Base-by-base conservation (phyloP, 306 rosid species). In the Acacia acuminata region DNA sequence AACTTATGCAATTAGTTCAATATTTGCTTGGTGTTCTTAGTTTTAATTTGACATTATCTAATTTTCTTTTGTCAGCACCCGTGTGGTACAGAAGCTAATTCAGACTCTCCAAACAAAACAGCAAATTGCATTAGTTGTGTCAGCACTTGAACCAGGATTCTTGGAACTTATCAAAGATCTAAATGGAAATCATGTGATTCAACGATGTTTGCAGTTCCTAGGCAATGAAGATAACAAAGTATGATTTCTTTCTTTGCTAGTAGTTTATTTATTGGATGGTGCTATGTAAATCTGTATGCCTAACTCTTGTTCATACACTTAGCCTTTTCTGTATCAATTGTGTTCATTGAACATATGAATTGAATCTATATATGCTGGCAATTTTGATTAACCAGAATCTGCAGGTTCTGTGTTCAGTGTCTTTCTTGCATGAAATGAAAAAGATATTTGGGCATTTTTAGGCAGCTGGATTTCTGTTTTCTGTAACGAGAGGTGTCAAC, bases 171-270 rank as follows among this genome's bases (percentile, higher is more conserved):
- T 92, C 82, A 90, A 84, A 77, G 88, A 90, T 82, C 79, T 85
- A 25, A 89, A 90, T 84, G 97, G 97, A 51, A 90, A 90, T 84
- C 97, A 92, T 43, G 94, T 92, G 67, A 82, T 91, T 75, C 97
- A 90, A 71, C 84, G 87, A 51, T 92, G 94, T 77, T 84, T 92
- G 84, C 86, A 86, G 76, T 89, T 85, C 77, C 85, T 92, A 63
- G 79, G 85, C 83, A 75, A 64, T 69, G 91, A 82, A 77, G 84
- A 89, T 80, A 90, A 86, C 85, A 84, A 80, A 89, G 97, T 87
- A 75, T 79, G 84, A 11, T 24, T 63, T 69, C 22, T 61, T 43
- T 14, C 61, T 25, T 70, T 30, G 43, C 16, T 66, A 73, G 47
- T 79, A 43, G 60, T 76, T 56, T 77, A 27, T 25, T 43, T 20